Percentiles rank a stretch among this genome's conserved stretches.
These are phyloP conservation scores for Solanum clarkiae DNA, from an alignment of 257 asterid genomes.

Conservation along the genomic window DNA sequence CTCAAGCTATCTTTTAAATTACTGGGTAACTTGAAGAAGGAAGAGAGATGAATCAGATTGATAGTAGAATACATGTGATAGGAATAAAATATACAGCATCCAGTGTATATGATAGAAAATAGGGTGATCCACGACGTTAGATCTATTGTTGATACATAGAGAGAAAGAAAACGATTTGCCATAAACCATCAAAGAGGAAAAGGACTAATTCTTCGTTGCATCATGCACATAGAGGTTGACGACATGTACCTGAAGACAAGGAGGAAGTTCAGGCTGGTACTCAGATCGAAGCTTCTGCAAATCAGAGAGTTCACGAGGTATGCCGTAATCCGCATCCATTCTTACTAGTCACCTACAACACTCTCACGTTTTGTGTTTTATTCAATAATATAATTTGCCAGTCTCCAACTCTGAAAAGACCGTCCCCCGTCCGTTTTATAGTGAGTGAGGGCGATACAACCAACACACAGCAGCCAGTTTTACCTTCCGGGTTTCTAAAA, in stretches of 20 bases:
- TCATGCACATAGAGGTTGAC: no score
- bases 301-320: constrained; percentile 68
- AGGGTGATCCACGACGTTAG: constrained; percentile 9
- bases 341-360: not conserved
- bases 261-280: constrained; percentile 74
- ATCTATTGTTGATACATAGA: constrained; percentile 4
- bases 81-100: not conserved
- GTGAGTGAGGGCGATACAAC: constrained; percentile 1
- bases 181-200: not conserved
- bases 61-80: not conserved
- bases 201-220: no score
- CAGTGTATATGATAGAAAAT: not conserved
- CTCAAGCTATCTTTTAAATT: not conserved
- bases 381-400: not conserved
- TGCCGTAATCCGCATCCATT: constrained; percentile 84
- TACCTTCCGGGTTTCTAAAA: not conserved
- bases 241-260: constrained; percentile 45
- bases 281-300: constrained; percentile 72
- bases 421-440: not conserved
- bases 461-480: not conserved
- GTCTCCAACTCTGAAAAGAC: not conserved
- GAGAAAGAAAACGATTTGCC: not conserved
- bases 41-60: not conserved
- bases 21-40: not conserved
- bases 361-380: not conserved